Percentiles rank a stretch among this genome's conserved stretches.
These are phyloP conservation scores for Stereocaulon alpinum DNA, from an alignment of 495 filamentous ascomycete species.

Conservation along the genomic window DNA sequence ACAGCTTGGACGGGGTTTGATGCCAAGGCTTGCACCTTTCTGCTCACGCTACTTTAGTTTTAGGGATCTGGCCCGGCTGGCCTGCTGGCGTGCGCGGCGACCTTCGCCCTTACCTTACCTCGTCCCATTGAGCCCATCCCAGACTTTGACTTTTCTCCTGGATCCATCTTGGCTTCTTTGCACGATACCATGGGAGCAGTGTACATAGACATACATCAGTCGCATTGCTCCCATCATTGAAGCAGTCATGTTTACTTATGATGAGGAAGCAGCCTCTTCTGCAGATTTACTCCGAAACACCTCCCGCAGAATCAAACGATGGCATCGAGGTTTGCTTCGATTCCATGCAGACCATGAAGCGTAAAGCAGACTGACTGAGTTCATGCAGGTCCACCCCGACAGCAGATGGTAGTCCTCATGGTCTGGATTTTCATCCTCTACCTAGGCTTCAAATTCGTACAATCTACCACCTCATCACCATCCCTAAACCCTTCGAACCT, in stretches of 20 bases:
- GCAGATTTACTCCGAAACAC: constrained; percentile 2
- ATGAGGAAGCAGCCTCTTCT: constrained; percentile 5
- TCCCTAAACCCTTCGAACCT: constrained; percentile 1
- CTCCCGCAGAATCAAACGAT: constrained; percentile 6
- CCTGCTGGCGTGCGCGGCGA: constrained; percentile 1
- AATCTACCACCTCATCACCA: background rate
- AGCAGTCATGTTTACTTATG: constrained; percentile 1
- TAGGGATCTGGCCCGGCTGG: background rate
- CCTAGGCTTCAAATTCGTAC: background rate
- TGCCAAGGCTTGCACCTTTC: background rate
- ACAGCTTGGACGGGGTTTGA: background rate
- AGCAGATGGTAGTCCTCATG: constrained; percentile 9
- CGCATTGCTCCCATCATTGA: constrained; percentile 1
- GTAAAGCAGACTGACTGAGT: background rate
- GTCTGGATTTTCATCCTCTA: constrained; percentile 11
- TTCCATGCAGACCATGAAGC: background rate
- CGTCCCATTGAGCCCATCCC: background rate
- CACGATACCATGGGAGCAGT: constrained; percentile 4
- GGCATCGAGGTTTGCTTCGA: constrained; percentile 7
- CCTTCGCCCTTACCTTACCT: background rate
- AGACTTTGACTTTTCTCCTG: background rate
- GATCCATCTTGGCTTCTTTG: constrained; percentile 1
- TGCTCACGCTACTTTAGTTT: background rate
- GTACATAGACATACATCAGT: background rate
- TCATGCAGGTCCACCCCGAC: constrained; percentile 12